Base-by-base conservation (phyloP, 208 protist genomes). In the Acanthamoeba royreba region DNA sequence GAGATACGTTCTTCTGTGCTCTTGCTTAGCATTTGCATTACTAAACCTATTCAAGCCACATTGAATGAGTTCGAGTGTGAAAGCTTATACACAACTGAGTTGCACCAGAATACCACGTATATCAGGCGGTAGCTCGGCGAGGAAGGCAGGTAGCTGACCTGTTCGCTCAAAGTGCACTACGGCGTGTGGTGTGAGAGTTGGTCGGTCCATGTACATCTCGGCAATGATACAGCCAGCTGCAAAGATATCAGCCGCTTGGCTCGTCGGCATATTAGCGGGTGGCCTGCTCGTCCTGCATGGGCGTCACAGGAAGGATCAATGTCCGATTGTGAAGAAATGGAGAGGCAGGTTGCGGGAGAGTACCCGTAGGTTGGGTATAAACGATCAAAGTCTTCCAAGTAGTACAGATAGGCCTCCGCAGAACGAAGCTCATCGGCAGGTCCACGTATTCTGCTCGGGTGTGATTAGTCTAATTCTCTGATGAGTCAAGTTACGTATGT, bases 151-250 rank as follows among this genome's bases (percentile, higher is more conserved):
- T 3, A 53, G 38, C 13, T 15, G 52, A 19, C 42, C 42, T 4
- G 15, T 45, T n/a, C 15, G 2, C 11, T 17, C 25, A 8, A 35
- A 93, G 5, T 46, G 8, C 42, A 35, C 25, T 11, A 92, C 40
- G 22, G 92, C 47, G 13, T n/a, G 49, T 1, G 4, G 28, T 2
- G 43, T 94, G 92, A 94, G 93, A 9, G 88, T 15, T 31, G 92
- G 85, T 22, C 52, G 45, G 4, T 89, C 94, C 83, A 93, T 45
- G 35, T 89, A 93, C 15, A 96, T 9, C 33, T 96, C 89, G 13
- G 93, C 86, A 19, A 96, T 83, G 9, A 96, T 94, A 55, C 94
- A 96, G 4, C 95, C 95, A 11, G 95, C 79, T 5, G 95, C 33
- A 72, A 94, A 96, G 79, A 95, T 47, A 69, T 96, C 95, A 33